Evolutionary conservation across 495 filamentous ascomycete genomes (phyloP).

Genomic region (Penicillium paradoxum): DNA sequence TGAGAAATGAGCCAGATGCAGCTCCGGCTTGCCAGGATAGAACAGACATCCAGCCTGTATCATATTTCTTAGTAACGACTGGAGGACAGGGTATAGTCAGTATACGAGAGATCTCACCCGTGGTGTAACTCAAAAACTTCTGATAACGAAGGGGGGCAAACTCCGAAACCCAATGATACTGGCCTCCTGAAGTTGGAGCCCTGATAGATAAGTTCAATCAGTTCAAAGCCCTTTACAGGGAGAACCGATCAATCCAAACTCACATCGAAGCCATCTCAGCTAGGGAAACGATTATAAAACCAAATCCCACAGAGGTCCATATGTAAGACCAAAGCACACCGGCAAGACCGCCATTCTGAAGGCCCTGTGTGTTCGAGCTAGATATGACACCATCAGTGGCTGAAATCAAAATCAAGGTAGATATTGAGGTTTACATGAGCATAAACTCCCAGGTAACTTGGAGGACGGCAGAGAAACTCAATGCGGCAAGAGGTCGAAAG

Average conservation of each 20-base stretch:
- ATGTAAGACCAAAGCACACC: slow-evolving; percentile 32
- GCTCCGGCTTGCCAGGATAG: slow-evolving; percentile 38
- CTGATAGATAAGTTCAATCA: background rate
- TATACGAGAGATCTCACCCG: slow-evolving; percentile 17
- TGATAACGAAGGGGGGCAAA: slow-evolving; percentile 39
- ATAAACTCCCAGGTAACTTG: slow-evolving; percentile 25
- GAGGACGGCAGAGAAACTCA: slow-evolving; percentile 21
- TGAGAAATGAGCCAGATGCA: slow-evolving; percentile 37
- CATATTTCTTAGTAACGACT: background rate
- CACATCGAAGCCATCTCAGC: slow-evolving; percentile 37
- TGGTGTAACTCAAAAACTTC: slow-evolving; percentile 42
- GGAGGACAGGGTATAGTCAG: background rate
- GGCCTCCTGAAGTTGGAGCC: slow-evolving; percentile 27
- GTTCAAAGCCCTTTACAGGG: slow-evolving; percentile 25
- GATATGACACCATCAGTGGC: background rate
- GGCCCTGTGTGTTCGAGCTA: slow-evolving; percentile 10
- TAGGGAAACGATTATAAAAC: slow-evolving; percentile 26
- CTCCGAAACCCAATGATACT: slow-evolving; percentile 50
- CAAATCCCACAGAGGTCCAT: slow-evolving; percentile 26
- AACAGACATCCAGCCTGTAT: slow-evolving; percentile 42
- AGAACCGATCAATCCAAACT: slow-evolving; percentile 4
- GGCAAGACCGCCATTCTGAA: slow-evolving; percentile 12
- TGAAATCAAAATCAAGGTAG: background rate
- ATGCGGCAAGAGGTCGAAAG: slow-evolving; percentile 18
- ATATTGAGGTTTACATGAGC: slow-evolving; percentile 10